These are phyloP conservation scores for Solanum neorickii DNA, from an alignment of 257 asterid species.

Conservation along the genomic window DNA sequence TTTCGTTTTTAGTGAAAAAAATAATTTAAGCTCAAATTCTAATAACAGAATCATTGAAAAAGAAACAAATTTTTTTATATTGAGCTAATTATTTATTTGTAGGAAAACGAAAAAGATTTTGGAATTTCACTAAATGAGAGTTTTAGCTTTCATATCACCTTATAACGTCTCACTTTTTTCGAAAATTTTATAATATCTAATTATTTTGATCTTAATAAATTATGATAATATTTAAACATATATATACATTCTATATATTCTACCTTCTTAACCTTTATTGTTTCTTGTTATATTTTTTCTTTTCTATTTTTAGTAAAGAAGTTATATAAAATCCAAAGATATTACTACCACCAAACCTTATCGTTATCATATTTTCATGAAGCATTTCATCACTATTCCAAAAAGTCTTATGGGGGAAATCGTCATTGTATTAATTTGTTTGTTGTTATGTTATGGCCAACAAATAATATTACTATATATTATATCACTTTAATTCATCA, in stretches of 20 bases:
- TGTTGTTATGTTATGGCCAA: background rate
- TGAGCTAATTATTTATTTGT: too few species aligned
- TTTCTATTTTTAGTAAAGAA: background rate
- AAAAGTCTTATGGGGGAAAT: background rate
- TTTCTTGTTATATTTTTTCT: too few species aligned
- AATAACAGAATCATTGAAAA: too few species aligned
- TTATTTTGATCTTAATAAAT: background rate
- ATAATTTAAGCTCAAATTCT: background rate
- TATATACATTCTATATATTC: background rate
- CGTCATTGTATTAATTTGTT: background rate
- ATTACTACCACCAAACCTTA: background rate
- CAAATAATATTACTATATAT: background rate
- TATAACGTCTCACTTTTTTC: too few species aligned
- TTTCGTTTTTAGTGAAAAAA: background rate
- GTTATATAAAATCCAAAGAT: background rate
- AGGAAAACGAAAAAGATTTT: too few species aligned
- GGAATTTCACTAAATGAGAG: background rate
- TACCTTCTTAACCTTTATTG: background rate
- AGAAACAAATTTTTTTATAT: too few species aligned
- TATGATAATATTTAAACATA: background rate
- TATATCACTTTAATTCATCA: background rate
- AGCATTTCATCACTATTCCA: background rate
- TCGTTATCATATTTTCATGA: background rate
- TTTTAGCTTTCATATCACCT: background rate
- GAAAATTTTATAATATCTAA: background rate